Evolutionary conservation across 2,329 filamentous ascomycete species (phyloP), one percentile per base, ranked within the genome.

Genomic region (Colletotrichum magnum): DNA sequence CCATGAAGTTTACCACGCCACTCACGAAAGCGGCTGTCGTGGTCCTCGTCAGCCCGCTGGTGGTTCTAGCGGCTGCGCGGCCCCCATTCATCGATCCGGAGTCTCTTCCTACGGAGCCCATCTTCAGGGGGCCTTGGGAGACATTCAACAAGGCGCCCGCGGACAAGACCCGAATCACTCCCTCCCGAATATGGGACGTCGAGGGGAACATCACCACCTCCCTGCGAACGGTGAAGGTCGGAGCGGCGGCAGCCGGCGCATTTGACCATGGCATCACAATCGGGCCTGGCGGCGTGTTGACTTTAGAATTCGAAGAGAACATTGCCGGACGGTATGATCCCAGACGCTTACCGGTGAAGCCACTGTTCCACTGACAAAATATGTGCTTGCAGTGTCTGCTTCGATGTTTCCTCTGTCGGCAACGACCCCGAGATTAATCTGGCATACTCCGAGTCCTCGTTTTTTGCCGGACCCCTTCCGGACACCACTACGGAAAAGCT

Each of bases 51-150:
- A 32, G 51, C 28, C 56, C 43, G 36, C 39, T n/a, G 12, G 16
- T 16, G 13, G 57, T 47, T 43, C 45, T 69, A 57, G 67, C 67
- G 56, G 57, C 50, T 51, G 43, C 56, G 32, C 62, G 56, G n/a
- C 51, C 67, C 39, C 62, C 63, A 12, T 69, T 58, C 24, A 67
- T 76, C 51, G 71, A 75, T 43, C 72, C 72, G 47, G 71, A 71
- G 10, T 51, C 70, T n/a, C 74, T 81, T 15, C 79, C 79, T 2
- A 65, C 67, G 13, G 57, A 75, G 32, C 76, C 81, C 1, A 64
- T 80, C 6, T 83, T 80, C 48, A 79, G 78, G 32, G 81, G 81
- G 4, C 78, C 79, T 2, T 83, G 81, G 81, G 79, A 82, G 47
- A 64, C 68, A 10, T 79, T 79, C 58, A 80, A 82, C 57, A 76